Percentiles rank a stretch among this genome's conserved stretches.
Evolutionary conservation across 495 filamentous ascomycete genomes (phyloP).

Genomic region (Hypomontagnella submonticulosa): DNA sequence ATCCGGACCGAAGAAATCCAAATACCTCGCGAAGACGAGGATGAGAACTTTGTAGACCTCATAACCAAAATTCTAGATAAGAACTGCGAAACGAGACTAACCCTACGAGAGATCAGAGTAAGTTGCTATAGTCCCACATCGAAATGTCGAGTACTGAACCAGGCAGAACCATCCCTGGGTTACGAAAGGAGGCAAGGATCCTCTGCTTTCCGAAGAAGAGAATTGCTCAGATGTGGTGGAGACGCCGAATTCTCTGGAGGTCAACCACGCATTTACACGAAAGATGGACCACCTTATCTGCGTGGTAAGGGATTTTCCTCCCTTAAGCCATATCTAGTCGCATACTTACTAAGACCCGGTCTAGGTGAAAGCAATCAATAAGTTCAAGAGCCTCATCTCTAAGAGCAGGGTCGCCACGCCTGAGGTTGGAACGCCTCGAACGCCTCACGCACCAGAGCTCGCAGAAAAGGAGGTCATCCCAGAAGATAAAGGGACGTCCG

Average conservation of each 20-base stretch:
- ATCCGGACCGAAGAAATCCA: conserved; percentile 73
- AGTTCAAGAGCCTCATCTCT: conserved; percentile 74
- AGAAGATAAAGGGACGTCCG: not conserved
- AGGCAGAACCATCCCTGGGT: conserved; percentile 92
- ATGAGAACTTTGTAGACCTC: conserved; percentile 72
- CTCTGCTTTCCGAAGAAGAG: conserved; percentile 81
- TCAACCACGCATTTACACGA: conserved; percentile 88
- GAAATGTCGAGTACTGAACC: conserved; percentile 18
- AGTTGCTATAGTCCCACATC: conserved; percentile 28
- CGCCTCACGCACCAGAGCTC: conserved; percentile 12
- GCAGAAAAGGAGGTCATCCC: conserved; percentile 11
- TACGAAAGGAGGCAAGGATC: conserved; percentile 82
- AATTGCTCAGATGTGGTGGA: conserved; percentile 85
- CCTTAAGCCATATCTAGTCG: not conserved
- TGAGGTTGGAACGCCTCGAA: conserved; percentile 11
- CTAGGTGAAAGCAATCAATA: conserved; percentile 91
- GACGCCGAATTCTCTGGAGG: conserved; percentile 85
- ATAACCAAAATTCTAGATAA: conserved; percentile 78
- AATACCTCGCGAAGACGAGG: conserved; percentile 66
- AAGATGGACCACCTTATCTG: conserved; percentile 85
- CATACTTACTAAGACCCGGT: conserved; percentile 26
- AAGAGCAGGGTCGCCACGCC: conserved; percentile 48
- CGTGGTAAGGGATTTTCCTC: conserved; percentile 70
- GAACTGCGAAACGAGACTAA: conserved; percentile 80
- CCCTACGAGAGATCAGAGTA: conserved; percentile 83